Base-by-base conservation (phyloP, 1,284 basidiomycete species). In the Cutaneotrichosporon daszewskae region DNA sequence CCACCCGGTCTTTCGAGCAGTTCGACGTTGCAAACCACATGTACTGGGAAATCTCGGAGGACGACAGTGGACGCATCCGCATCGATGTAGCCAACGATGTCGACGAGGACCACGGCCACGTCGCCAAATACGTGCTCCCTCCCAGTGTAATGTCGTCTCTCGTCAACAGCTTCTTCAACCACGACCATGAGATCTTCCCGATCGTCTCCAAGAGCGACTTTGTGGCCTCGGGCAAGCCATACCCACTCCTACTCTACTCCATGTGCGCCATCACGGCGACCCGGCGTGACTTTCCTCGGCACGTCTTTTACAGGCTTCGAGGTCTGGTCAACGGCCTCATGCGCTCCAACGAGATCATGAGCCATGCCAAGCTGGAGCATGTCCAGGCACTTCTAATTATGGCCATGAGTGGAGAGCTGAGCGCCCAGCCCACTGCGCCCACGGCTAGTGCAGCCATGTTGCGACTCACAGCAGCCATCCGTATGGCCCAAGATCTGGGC, bases 401-500 rank as follows among this genome's bases (percentile, higher is more conserved):
- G 2, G 42, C 60, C 5, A 73, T 75, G 45, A 60, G 73, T 9
- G 75, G 67, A 11, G 69, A 72, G 43, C 47, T 72, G 8, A 68
- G 72, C 49, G 64, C 66, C 4, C 68, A 72, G 47, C 69, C 70
- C 2, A 62, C 60, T 4, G 64, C 70, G 0, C 60, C 66, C 1
- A 71, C 69, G 0, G 66, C 69, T 3, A 67, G 64, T 23, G 69
- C 71, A 0, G 61, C 66, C 1, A 40, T 63, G 14, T 61, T 69
- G 32, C 53, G 71, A 12, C 49, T 64, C 7, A 59, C 60, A 0
- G 57, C 59, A 3, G 87, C 87, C 4, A 84, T 90, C 49, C 79
- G 88, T 51, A 91, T 92, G 89, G 91, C 89, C 2, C 90, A 96
- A 72, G 89, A 94, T 64, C 76, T 96, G 14, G 90, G 90, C 3